A percentile compares a stretch with the other conserved stretches of the same genome.
Conservation (phyloP, 495 filamentous ascomycete species). For the Penicillium arizonense region DNA sequence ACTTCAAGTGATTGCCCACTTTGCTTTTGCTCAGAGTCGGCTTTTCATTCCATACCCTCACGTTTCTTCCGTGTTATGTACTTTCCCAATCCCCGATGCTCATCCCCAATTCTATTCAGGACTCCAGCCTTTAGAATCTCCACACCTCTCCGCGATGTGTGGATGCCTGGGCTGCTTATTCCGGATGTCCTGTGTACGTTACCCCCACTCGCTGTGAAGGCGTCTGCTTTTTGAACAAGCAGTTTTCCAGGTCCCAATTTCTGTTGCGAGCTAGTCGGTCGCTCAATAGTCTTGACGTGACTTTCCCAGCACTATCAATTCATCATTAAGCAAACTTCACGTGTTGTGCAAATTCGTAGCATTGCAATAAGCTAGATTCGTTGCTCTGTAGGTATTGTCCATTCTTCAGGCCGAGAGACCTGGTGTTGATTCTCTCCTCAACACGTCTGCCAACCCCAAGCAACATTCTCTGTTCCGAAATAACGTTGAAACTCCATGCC, state of each 20-base stretch:
- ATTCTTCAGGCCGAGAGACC: no score
- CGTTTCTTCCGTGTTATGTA: constrained; percentile 20
- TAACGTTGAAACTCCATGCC: no score
- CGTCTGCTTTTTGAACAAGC: background rate
- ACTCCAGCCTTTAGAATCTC: no score
- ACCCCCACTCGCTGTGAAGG: background rate
- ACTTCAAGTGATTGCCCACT: background rate
- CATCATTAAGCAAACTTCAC: background rate
- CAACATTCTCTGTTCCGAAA: no score
- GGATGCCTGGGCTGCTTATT: background rate
- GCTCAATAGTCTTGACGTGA: background rate
- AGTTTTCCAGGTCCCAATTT: background rate
- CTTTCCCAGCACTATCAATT: background rate
- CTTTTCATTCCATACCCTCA: constrained; percentile 1
- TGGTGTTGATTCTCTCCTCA: no score
- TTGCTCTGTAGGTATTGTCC: no score
- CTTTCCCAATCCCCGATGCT: constrained; percentile 7
- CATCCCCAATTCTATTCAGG: no score
- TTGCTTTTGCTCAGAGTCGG: constrained; percentile 3
- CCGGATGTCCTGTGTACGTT: background rate
- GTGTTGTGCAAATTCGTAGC: no score
- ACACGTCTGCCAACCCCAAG: no score
- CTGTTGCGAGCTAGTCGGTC: no score
- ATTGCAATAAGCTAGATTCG: no score
- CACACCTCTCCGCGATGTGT: background rate